Evolutionary conservation across 75 land plant species (phyloP), one percentile per base, ranked within the genome.

Genomic region (Pinus taeda): DNA sequence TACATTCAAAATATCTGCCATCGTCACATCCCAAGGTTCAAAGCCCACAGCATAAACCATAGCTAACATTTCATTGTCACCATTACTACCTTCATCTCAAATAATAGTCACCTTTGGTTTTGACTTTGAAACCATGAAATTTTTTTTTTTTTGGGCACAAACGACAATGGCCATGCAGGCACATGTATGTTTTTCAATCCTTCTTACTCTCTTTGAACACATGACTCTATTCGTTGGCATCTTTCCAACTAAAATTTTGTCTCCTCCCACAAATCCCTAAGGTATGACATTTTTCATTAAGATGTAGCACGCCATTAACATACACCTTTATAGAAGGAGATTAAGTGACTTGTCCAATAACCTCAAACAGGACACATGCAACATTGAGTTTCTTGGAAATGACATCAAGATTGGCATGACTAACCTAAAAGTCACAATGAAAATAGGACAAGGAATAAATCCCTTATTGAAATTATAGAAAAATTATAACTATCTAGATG

Each of bases 81-180:
- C 99, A 82, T 96, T 96, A 91, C 99, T 96, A 30, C 99, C 99
- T 83, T 96, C 99, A 69, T 96, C 99, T 15, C 99, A 87, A 79
- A 96, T 86, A 9, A 96, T 79, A 49, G 97, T 97, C 4, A 96
- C 93, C 74, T 90, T 93, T 29, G 97, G 99, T 67, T 90, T 96
- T 22, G 72, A 72, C 62, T 74, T 60, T 9, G 75, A 67, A 4
- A 12, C 30, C 83, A 93, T 69, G 30, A 81, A 75, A 53, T 92
- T 86, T 49, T 83, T 76, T 73, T 79, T 83, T 59, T 80, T 55
- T 77, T 63, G 3, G 99, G 99, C 37, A 89, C 86, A 74, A 96
- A 96, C 24, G 97, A 87, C 30, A 96, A 82, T 33, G 73, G 57
- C 99, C 99, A 96, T 9, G 80, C 79, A 75, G 97, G 99, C 42